Base-by-base conservation (phyloP, 2,329 filamentous ascomycete species). In the Botrytis medusae region DNA sequence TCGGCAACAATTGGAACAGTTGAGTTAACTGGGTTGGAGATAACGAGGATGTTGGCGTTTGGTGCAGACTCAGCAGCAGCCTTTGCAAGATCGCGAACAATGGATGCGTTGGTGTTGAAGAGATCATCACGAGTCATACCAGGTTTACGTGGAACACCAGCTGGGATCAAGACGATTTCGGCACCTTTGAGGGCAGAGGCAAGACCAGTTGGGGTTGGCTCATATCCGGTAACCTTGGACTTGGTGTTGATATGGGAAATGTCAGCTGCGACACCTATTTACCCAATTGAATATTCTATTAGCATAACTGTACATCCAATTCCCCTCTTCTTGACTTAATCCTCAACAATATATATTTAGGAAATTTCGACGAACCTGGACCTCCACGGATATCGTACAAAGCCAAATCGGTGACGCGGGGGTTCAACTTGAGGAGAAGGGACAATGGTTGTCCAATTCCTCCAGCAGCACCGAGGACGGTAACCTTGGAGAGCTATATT, bases 101-200 rank as follows among this genome's bases (percentile, higher is more conserved):
- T 99, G 80, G 95, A 93, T 75, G 96, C 96, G 84, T 99, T 99
- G 88, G 98, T 97, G 87, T 98, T 98, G 92, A 99, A 99, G 74
- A 99, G 93, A 83, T 98, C 96, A 81, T 99, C 96, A 86, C 96
- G 94, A 84, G 93, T 98, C 96, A 99, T 99, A 81, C 96, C 96
- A 80, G 96, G 96, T 89, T 98, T 98, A 97, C 96, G 94, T 82
- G 96, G 96, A 89, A 99, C 97, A 81, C 96, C 96, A 82, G 96
- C 96, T 70, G 96, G 96, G 82, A 99, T 98, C 86, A 99, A 91
- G 81, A 98, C 93, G 80, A 99, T 92, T 84, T 99, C 95, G 80
- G 94, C 93, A 84, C 94, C 93, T 82, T 94, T 97, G 83, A 99
- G 90, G 73, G 96, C 94, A 75, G 90, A 83, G 88, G 97, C 94